A percentile compares a stretch with the other conserved stretches of the same genome.
phyloP scores from a whole-genome alignment of 2,329 filamentous ascomycete species.

The Nigrograna mackinnonii region DNA sequence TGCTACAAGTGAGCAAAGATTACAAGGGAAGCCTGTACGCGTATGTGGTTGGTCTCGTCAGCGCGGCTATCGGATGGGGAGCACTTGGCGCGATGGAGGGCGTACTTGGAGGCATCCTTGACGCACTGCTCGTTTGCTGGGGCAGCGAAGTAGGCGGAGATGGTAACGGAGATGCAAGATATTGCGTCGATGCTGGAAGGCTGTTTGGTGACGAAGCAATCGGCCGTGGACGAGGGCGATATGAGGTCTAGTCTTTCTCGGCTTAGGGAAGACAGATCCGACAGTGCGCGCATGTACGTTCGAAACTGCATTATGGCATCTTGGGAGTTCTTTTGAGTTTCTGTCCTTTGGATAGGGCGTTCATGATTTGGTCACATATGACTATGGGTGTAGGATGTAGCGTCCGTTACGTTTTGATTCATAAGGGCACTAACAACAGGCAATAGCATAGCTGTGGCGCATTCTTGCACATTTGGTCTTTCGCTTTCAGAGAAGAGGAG shows the following conservation, averaged over 20 bases:
- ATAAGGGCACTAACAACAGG: too few species aligned
- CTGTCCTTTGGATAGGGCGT: too few species aligned
- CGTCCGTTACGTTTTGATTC: too few species aligned
- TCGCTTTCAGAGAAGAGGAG: too few species aligned
- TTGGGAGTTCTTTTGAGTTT: slow-evolving; percentile 3
- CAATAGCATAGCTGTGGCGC: too few species aligned
- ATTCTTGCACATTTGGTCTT: too few species aligned
- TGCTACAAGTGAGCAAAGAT: slow-evolving; percentile 65
- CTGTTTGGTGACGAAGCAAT: slow-evolving; percentile 69
- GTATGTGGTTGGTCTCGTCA: slow-evolving; percentile 90
- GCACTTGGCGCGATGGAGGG: slow-evolving; percentile 90
- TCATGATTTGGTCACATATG: too few species aligned
- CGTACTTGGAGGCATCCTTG: slow-evolving; percentile 82
- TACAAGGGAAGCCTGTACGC: slow-evolving; percentile 83
- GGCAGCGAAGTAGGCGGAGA: slow-evolving; percentile 69
- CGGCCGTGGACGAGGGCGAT: slow-evolving; percentile 23
- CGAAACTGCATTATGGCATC: slow-evolving; percentile 9
- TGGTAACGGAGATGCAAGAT: slow-evolving; percentile 70
- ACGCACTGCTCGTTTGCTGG: slow-evolving; percentile 91
- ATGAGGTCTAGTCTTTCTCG: too few species aligned
- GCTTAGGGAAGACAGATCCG: too few species aligned
- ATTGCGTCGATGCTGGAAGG: slow-evolving; percentile 89
- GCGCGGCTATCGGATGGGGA: slow-evolving; percentile 93
- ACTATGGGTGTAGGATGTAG: too few species aligned
- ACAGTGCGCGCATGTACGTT: slow-evolving; percentile 2